Conservation (phyloP, 306 rosid species). For the Fagus sylvatica region DNA sequence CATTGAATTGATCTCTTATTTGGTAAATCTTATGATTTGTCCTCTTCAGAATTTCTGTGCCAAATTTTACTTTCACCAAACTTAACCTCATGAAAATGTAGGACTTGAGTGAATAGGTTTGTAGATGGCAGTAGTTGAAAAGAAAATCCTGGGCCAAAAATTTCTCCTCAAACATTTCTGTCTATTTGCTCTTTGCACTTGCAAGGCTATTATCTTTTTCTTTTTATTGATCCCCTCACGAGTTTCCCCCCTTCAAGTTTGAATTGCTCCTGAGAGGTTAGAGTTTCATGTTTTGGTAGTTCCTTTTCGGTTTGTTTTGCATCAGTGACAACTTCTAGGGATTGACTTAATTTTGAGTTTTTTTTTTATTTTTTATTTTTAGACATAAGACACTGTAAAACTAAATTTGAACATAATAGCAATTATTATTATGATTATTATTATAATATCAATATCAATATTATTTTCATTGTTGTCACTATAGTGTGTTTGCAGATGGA, state of each 20-base stretch:
- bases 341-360: neutral
- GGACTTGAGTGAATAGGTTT: slow-evolving; percentile 2
- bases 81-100: neutral
- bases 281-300: neutral
- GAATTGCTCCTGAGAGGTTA: neutral
- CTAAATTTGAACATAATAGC: neutral
- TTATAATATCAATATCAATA: neutral
- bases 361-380: neutral
- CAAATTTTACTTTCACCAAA: neutral
- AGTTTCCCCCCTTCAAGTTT: neutral
- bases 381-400: neutral
- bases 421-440: no score
- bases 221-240: neutral
- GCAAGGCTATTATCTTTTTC: neutral
- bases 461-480: neutral
- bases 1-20: neutral
- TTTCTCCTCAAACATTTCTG: neutral
- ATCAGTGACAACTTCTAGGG: neutral
- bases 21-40: neutral
- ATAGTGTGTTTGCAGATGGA: neutral
- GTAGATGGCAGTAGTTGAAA: neutral
- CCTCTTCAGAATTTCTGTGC: neutral
- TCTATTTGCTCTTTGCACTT: neutral
- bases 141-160: neutral
- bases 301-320: neutral